Percentiles rank a stretch among this genome's conserved stretches.
Evolutionary conservation across 2,329 filamentous ascomycete species (phyloP).

Genomic region (Penicillium sp.): DNA sequence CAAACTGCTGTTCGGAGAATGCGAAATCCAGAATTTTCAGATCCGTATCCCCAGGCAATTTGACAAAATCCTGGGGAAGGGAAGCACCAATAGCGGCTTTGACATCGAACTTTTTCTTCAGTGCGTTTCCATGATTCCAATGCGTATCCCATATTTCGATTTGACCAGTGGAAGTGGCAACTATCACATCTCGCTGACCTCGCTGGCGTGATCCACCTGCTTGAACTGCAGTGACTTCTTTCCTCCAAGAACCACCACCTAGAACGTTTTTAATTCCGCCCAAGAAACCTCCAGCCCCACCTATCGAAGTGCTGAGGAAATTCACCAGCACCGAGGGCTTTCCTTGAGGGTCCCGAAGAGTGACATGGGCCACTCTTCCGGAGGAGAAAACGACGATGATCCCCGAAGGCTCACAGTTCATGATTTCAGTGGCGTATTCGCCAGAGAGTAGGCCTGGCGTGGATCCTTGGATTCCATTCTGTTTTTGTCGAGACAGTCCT

Average conservation of each 20-base stretch:
- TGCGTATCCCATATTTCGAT: constrained; percentile 87
- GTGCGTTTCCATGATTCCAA: constrained; percentile 78
- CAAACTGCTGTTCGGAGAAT: constrained; percentile 47
- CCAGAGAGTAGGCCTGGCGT: constrained; percentile 75
- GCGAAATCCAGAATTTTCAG: constrained; percentile 80
- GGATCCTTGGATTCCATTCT: constrained; percentile 73
- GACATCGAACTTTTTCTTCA: constrained; percentile 71
- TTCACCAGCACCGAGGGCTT: constrained; percentile 78
- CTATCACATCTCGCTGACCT: constrained; percentile 82
- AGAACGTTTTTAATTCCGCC: constrained; percentile 79
- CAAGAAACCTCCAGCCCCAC: constrained; percentile 67
- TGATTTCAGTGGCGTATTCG: constrained; percentile 74
- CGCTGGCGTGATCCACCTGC: constrained; percentile 71
- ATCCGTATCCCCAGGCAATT: constrained; percentile 57
- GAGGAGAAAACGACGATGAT: constrained; percentile 84
- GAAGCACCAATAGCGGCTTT: constrained; percentile 65
- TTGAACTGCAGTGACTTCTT: constrained; percentile 77
- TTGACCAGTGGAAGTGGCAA: constrained; percentile 74
- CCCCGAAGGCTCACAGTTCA: constrained; percentile 83
- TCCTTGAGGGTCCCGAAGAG: constrained; percentile 81
- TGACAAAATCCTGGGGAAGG: constrained; percentile 59
- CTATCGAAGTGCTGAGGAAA: constrained; percentile 67
- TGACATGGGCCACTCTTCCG: constrained; percentile 84
- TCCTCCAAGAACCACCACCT: constrained; percentile 68
- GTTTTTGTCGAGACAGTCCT: constrained; percentile 78